Evolutionary conservation across 306 rosid genomes (phyloP).

Genomic region (Citrullus amarus): DNA sequence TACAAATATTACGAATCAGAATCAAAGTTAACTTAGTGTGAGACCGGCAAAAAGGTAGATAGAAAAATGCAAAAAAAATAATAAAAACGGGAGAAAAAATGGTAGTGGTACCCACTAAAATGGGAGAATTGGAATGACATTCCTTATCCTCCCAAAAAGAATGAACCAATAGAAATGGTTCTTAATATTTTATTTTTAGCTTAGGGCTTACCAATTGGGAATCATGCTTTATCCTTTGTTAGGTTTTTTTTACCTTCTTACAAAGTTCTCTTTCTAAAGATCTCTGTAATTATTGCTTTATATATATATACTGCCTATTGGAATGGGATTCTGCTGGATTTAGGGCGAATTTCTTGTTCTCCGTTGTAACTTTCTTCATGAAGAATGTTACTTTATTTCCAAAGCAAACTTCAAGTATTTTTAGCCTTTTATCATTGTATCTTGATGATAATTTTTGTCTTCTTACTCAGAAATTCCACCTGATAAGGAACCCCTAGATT

Average conservation of each 20-base stretch:
- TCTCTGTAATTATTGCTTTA: background rate
- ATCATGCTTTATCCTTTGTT: background rate
- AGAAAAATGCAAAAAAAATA: background rate
- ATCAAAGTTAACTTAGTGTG: background rate
- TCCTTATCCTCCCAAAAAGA: background rate
- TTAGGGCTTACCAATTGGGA: background rate
- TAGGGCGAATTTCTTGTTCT: background rate
- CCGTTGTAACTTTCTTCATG: background rate
- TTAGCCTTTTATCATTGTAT: background rate
- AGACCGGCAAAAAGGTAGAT: background rate
- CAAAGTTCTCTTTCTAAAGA: background rate
- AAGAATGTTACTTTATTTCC: background rate
- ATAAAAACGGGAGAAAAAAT: background rate
- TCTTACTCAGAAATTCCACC: constrained; percentile 56
- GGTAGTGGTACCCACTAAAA: background rate
- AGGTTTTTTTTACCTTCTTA: background rate
- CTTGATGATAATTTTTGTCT: background rate
- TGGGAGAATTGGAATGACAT: background rate
- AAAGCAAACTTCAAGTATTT: background rate
- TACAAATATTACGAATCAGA: background rate
- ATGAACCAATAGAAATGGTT: background rate
- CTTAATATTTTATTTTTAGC: background rate
- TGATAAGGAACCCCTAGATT: constrained; percentile 71
- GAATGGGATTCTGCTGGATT: background rate
- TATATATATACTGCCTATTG: background rate